These are phyloP conservation scores for Boletales sp. DNA, from an alignment of 768 basidiomycete species.

Conservation along the genomic window DNA sequence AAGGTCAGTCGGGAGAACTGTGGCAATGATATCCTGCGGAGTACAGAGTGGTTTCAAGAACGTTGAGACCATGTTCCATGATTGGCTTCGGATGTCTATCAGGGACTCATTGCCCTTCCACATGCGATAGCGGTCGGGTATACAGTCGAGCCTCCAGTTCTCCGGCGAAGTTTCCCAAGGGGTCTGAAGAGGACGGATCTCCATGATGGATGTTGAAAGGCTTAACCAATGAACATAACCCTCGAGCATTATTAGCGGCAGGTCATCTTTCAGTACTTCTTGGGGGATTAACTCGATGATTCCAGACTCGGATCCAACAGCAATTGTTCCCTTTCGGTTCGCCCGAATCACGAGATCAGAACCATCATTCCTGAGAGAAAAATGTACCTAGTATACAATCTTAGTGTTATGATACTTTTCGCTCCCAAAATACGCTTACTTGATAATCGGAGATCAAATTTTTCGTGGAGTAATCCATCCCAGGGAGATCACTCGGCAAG, in stretches of 20 bases:
- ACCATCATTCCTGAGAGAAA: too few species aligned
- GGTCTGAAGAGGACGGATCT: slow-evolving; percentile 19
- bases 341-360: slow-evolving; percentile 14
- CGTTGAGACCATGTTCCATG: slow-evolving; percentile 19
- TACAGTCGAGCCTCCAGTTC: slow-evolving; percentile 20
- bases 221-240: slow-evolving; percentile 29
- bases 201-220: slow-evolving; percentile 15
- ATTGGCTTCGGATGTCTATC: slow-evolving; percentile 21
- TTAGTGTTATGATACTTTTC: too few species aligned
- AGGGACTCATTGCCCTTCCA: slow-evolving; percentile 5
- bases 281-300: slow-evolving; percentile 20
- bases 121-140: slow-evolving; percentile 2
- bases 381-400: too few species aligned
- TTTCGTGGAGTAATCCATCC: too few species aligned
- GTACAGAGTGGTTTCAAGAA: slow-evolving; percentile 15
- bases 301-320: background rate
- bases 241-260: background rate
- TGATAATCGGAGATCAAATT: slow-evolving; percentile 6
- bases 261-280: slow-evolving; percentile 13
- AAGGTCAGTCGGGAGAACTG: background rate
- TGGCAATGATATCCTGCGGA: slow-evolving; percentile 15
- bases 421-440: background rate
- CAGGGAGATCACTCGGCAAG: too few species aligned
- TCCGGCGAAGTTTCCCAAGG: slow-evolving; percentile 14
- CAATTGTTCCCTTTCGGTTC: background rate